Evolutionary conservation across 176 grass and related monocot species (phyloP), one percentile per base, ranked within the genome.

Genomic region (Leersia perrieri): DNA sequence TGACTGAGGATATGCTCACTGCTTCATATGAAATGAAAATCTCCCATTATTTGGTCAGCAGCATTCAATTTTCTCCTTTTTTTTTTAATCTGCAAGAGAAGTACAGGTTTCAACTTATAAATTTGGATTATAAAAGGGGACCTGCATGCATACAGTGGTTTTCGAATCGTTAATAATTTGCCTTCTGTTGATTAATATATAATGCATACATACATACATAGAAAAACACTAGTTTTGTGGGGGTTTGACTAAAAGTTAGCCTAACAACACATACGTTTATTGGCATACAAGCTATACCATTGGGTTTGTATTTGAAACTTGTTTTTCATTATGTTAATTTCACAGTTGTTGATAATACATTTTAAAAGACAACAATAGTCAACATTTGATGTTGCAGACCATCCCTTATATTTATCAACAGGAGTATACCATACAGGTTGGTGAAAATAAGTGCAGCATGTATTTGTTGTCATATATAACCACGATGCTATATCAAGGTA

Each of bases 11-110:
- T 68, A 51, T 49, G 39, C 22, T 61, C 31, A 57, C 72, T 15
- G 47, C 7, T 71, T 71, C 70, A 81, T 65, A 85, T 68, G 62
- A 89, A 76, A 55, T 67, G 62, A 70, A 89, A 85, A 74, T 33
- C 40, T 76, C 62, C 69, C 49, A 39, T 64, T 89, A 69, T 81
- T 89, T 89, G 45, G 4, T 64, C 40, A 65, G 36, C 33, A 58
- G 33, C 41, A 45, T 22, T 35, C 63, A 41, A 76, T 64, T 22
- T 44, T 65, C 58, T 9, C 20, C 27, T 38, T 35, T 22, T 40
- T 63, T 10, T 5, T n/a, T n/a, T n/a, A n/a, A 80, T 53, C 83
- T 89, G 78, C 23, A 82, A 68, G 11, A 75, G 1, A 42, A 74
- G 25, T 9, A 65, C n/a, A n/a, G n/a, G n/a, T 72, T 13, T 61